Evolutionary conservation across 2,329 filamentous ascomycete genomes (phyloP).

Genomic region (Trichoderma oligosporum): DNA sequence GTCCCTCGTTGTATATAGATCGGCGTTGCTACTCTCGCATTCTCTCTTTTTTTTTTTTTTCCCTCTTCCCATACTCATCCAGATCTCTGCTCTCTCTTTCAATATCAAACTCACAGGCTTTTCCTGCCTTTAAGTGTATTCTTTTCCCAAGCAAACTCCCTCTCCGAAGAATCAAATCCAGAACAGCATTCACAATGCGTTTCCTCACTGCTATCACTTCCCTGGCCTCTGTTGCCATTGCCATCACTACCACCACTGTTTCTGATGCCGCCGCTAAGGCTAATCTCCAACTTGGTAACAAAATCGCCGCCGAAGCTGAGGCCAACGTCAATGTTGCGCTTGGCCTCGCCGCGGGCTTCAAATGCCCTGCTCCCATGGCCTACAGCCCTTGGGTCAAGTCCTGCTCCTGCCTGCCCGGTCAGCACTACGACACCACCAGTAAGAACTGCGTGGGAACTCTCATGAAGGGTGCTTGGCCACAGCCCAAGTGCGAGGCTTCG

Average conservation of each 20-base stretch:
- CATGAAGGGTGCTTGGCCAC: conserved; percentile 34
- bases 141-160: not conserved
- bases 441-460: conserved; percentile 28
- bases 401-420: conserved; percentile 43
- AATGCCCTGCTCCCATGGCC: conserved; percentile 34
- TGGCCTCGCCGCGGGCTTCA: conserved; percentile 25
- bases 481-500: conserved; percentile 29
- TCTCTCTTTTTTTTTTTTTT: not conserved
- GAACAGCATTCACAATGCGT: conserved; percentile 28
- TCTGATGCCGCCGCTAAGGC: not conserved
- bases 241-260: conserved; percentile 25
- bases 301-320: conserved; percentile 20
- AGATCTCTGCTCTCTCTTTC: too few relatives aligned
- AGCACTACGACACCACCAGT: conserved; percentile 35
- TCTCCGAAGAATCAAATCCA: not conserved
- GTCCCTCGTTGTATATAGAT: not conserved
- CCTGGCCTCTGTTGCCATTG: conserved; percentile 25
- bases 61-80: not conserved
- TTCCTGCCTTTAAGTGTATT: conserved; percentile 1
- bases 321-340: not conserved
- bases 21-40: not conserved
- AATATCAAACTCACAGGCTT: not conserved
- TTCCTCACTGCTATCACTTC: conserved; percentile 31
- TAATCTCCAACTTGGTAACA: conserved; percentile 21
- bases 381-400: conserved; percentile 39